Evolutionary conservation across 176 grass and related monocot genomes (phyloP), one percentile per base, ranked within the genome.

Genomic region (Aegilops bicornis): DNA sequence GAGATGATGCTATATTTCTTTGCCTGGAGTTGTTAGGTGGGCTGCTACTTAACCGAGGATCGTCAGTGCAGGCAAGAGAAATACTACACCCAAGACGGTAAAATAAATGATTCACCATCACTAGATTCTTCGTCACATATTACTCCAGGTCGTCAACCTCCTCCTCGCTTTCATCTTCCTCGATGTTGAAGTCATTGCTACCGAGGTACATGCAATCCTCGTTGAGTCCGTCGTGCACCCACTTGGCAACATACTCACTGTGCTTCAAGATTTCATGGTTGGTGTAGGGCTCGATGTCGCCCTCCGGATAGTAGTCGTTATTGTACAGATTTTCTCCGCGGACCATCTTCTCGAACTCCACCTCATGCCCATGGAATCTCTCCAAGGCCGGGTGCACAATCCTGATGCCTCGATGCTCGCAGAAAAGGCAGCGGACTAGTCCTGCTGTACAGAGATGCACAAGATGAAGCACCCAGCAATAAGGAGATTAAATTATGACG

Each of bases 151-250:
- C 52, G 52, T 56, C 22, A 61, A 10, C 20, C 59, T 61, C 58
- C 30, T 31, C 30, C 2, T 61, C 59, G 19, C 22, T 23, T 9
- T 61, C 59, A 19, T 23, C 59, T 61, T 61, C 20, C 59, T 61
- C 59, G 59, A 61, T 23, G 59, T 9, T 23, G 22, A 72, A 72
- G 69, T 24, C 69, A 72, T 72, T 22, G 20, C 36, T 72, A 5
- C n/a, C 22, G n/a, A 72, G 9, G 20, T 72, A 72, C 69, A 72
- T 72, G 69, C 69, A 42, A 5, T 72, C 69, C 69, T 72, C 69
- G 10, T 42, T 22, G 20, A 72, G 36, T 42, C 35, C 69, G 2
- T 24, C 69, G 16, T 56, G 52, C 36, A 72, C 35, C 20, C 36
- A 72, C 36, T 24, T n/a, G 5, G 69, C 69, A 72, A 72, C 10